Evolutionary conservation across 2,329 filamentous ascomycete genomes (phyloP).

Genomic region (Lasiodiplodia citricola): DNA sequence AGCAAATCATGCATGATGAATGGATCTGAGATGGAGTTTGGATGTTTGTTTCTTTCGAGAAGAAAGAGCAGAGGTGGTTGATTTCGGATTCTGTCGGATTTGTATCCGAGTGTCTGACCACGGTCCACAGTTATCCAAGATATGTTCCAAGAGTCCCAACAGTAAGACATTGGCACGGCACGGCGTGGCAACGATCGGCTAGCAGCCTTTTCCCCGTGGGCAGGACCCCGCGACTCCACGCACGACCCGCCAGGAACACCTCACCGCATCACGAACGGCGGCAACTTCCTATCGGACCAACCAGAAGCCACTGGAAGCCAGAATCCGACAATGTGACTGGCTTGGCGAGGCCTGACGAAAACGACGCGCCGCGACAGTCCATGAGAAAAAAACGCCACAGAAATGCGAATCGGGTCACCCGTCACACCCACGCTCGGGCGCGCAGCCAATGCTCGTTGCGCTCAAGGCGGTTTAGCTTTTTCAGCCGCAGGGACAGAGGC

Average conservation of each 20-base stretch:
- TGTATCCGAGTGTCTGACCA: neutral
- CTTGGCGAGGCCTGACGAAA: neutral
- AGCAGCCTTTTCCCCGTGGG: conserved; percentile 20
- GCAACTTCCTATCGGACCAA: conserved; percentile 9
- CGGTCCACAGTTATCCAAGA: conserved; percentile 9
- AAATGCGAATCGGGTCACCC: neutral
- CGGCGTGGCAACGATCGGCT: conserved; percentile 13
- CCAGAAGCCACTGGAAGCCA: conserved; percentile 2
- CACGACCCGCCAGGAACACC: neutral
- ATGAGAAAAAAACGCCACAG: conserved; percentile 9
- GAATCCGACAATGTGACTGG: neutral
- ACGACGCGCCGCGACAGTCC: neutral
- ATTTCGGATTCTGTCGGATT: conserved; percentile 10
- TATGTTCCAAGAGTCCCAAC: neutral
- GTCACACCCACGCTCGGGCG: neutral
- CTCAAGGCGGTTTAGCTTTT: neutral
- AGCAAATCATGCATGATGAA: neutral
- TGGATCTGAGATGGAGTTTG: neutral
- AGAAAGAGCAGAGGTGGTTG: no score
- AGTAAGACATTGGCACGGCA: conserved; percentile 13
- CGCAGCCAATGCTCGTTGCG: neutral
- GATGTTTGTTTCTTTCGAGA: no score
- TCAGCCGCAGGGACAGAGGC: neutral
- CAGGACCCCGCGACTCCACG: conserved; percentile 2
- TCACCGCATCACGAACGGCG: conserved; percentile 2